Conservation (phyloP, 495 filamentous ascomycete species). For the Podospora appendiculata region DNA sequence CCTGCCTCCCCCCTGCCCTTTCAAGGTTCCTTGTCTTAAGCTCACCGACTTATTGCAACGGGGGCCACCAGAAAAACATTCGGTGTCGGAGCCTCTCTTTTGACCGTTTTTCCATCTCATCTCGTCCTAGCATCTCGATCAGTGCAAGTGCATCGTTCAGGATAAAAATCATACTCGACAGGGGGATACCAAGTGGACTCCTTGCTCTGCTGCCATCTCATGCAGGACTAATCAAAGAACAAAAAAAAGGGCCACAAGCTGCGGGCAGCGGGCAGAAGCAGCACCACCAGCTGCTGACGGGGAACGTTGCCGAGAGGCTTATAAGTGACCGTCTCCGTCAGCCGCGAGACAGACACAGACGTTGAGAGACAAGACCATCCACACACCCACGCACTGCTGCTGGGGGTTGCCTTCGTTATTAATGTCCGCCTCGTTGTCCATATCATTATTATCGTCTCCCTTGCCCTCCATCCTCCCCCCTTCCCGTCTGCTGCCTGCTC, state of each 20-base stretch:
- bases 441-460: slow-evolving; percentile 7
- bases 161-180: too few species aligned
- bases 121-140: too few species aligned
- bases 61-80: slow-evolving; percentile 8
- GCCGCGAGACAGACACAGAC: not conserved
- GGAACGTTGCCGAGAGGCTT: not conserved
- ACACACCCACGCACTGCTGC: not conserved
- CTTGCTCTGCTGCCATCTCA: too few species aligned
- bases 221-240: too few species aligned
- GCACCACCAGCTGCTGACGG: not conserved
- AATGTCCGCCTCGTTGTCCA: slow-evolving; percentile 11
- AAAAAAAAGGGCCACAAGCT: too few species aligned
- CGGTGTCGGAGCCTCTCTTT: slow-evolving; percentile 12
- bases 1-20: slow-evolving; percentile 1
- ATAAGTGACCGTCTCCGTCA: not conserved
- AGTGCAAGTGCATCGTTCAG: too few species aligned
- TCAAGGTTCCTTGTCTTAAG: slow-evolving; percentile 16
- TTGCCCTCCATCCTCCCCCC: not conserved
- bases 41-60: slow-evolving; percentile 25
- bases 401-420: not conserved
- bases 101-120: not conserved
- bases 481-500: not conserved
- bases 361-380: not conserved
- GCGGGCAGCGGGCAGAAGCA: too few species aligned
- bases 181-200: too few species aligned